Percentiles rank a stretch among this genome's conserved stretches.
Conservation (phyloP, 345 rosid genomes). For the Rhodamnia rubescens region DNA sequence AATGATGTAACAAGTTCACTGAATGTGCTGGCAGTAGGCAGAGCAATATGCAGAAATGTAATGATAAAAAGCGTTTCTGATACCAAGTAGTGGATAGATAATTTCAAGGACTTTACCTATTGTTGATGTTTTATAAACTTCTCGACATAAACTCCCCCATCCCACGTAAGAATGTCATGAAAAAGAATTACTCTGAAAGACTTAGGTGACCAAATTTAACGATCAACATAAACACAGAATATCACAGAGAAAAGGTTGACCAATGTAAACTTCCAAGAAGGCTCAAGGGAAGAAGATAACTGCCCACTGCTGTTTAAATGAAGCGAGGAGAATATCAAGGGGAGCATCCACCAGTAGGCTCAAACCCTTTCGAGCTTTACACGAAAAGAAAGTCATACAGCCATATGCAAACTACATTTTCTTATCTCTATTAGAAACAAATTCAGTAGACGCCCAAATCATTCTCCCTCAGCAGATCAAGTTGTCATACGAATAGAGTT, state of each 20-base stretch:
- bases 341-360: background rate
- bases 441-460: background rate
- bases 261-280: background rate
- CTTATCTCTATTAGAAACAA: background rate
- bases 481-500: background rate
- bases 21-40: background rate
- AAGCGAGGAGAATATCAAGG: background rate
- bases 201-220: background rate
- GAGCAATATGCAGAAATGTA: background rate
- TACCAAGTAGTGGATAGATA: background rate
- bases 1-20: background rate
- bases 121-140: background rate
- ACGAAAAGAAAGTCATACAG: background rate
- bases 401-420: background rate
- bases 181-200: background rate
- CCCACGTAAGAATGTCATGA: background rate
- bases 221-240: background rate
- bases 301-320: background rate
- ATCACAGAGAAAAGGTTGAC: background rate
- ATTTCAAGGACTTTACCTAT: background rate
- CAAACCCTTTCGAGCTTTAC: background rate
- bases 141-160: background rate
- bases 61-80: background rate
- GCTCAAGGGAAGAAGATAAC: background rate
- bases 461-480: background rate